These are phyloP conservation scores for Quercus robur DNA, from an alignment of 306 rosid species.

Conservation along the genomic window DNA sequence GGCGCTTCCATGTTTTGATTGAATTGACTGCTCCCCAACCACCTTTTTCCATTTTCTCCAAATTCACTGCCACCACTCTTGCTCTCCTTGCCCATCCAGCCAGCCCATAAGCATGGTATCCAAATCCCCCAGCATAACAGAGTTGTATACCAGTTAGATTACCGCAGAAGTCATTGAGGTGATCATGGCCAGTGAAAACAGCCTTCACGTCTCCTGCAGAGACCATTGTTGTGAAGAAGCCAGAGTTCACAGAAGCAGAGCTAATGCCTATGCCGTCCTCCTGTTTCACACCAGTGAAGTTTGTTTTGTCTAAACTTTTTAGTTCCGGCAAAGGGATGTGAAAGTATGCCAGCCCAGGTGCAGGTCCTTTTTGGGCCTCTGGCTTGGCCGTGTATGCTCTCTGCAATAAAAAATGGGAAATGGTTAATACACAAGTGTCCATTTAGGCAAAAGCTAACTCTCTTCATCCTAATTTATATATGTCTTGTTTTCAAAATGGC, in stretches of 20 bases:
- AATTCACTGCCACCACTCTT: conserved; percentile 67
- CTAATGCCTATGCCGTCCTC: conserved; percentile 48
- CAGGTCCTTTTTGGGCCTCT: conserved; percentile 58
- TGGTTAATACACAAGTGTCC: background rate
- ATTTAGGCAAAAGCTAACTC: background rate
- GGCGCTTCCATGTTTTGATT: conserved; percentile 90
- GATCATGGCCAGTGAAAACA: conserved; percentile 84
- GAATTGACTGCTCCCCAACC: conserved; percentile 78
- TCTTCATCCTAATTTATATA: no score
- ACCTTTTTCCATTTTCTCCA: conserved; percentile 54
- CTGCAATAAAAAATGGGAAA: conserved; percentile 35
- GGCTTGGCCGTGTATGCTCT: conserved; percentile 54
- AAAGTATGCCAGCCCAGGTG: conserved; percentile 82
- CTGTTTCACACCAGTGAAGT: conserved; percentile 66
- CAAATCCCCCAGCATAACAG: conserved; percentile 91
- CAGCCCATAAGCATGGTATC: conserved; percentile 92
- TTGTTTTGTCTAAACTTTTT: conserved; percentile 55
- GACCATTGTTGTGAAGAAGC: conserved; percentile 85
- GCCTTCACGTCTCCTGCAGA: conserved; percentile 90
- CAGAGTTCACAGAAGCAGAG: conserved; percentile 87
- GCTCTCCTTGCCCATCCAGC: conserved; percentile 96
- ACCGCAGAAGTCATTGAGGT: conserved; percentile 90
- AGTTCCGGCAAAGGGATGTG: conserved; percentile 92
- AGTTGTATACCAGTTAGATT: conserved; percentile 57
- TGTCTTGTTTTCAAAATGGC: no score